Evolutionary conservation across 495 filamentous ascomycete genomes (phyloP).

Genomic region (Gamarada debralockiae): DNA sequence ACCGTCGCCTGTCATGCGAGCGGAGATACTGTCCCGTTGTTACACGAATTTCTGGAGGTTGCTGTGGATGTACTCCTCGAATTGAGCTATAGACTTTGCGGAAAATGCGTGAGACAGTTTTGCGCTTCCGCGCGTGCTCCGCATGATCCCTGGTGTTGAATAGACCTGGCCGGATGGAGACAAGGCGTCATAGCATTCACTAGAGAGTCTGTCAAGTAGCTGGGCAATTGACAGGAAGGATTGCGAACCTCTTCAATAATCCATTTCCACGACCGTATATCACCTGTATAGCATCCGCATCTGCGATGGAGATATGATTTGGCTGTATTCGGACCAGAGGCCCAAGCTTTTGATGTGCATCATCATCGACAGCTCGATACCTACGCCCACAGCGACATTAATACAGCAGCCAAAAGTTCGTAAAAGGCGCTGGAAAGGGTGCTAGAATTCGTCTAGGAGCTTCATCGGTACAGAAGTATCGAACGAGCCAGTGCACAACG

Average conservation of each 20-base stretch:
- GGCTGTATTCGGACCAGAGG: conserved; percentile 34
- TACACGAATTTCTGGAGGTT: conserved; percentile 70
- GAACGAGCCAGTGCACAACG: conserved; percentile 63
- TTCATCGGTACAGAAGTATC: conserved; percentile 59
- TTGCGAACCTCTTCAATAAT: conserved; percentile 61
- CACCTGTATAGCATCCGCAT: conserved; percentile 41
- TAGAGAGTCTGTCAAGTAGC: not conserved
- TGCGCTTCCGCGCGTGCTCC: conserved; percentile 87
- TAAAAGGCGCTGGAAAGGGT: conserved; percentile 41
- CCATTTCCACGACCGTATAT: conserved; percentile 71
- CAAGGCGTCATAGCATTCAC: conserved; percentile 84
- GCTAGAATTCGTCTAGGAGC: conserved; percentile 44
- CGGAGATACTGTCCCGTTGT: conserved; percentile 57
- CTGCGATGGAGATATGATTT: conserved; percentile 30
- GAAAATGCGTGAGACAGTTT: conserved; percentile 84
- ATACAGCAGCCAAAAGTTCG: conserved; percentile 46
- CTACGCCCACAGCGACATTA: conserved; percentile 50
- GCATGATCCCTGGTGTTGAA: conserved; percentile 83
- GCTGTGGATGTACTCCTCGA: conserved; percentile 79
- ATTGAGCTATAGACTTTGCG: conserved; percentile 71
- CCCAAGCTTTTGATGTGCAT: conserved; percentile 36
- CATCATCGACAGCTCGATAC: conserved; percentile 46
- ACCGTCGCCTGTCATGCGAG: conserved; percentile 41
- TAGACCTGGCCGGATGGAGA: conserved; percentile 64
- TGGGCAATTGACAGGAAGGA: conserved; percentile 8